Conservation (phyloP, 2,329 filamentous ascomycete species). For the Monosporascus sp. region DNA sequence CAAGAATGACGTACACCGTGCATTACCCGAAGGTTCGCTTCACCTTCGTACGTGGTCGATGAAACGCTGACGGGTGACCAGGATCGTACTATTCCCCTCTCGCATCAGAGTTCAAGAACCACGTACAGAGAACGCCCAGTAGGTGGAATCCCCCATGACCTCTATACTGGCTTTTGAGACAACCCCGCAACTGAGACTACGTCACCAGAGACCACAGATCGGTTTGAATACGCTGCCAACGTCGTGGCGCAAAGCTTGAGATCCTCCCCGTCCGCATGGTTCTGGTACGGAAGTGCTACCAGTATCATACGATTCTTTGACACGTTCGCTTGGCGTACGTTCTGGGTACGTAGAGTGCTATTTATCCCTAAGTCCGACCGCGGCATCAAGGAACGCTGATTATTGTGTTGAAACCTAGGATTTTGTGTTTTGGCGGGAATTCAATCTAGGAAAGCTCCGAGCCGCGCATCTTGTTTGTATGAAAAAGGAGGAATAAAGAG, state of each 20-base stretch:
- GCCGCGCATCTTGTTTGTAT: too few species aligned
- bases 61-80: too few species aligned
- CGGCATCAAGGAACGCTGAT: too few species aligned
- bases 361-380: too few species aligned
- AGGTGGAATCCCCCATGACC: too few species aligned
- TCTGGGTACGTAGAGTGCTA: too few species aligned
- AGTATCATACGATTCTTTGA: constrained; percentile 9
- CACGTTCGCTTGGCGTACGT: too few species aligned
- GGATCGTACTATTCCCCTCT: constrained; percentile 17
- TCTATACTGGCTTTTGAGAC: too few species aligned
- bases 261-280: constrained; percentile 13
- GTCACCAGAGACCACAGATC: constrained; percentile 6
- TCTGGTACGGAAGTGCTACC: constrained; percentile 14
- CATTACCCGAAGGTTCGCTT: constrained; percentile 14
- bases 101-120: constrained; percentile 11
- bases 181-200: background rate
- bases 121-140: constrained; percentile 17
- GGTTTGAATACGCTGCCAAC: constrained; percentile 12
- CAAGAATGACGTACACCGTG: constrained; percentile 12
- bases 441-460: too few species aligned
- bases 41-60: background rate
- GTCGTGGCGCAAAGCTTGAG: constrained; percentile 15
- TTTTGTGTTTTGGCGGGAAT: too few species aligned
- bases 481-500: too few species aligned
- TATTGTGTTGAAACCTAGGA: too few species aligned